Percentiles rank a stretch among this genome's conserved stretches.
These are phyloP conservation scores for Uronychia binucleata DNA, from an alignment of 73 alveolate species.

Conservation along the genomic window DNA sequence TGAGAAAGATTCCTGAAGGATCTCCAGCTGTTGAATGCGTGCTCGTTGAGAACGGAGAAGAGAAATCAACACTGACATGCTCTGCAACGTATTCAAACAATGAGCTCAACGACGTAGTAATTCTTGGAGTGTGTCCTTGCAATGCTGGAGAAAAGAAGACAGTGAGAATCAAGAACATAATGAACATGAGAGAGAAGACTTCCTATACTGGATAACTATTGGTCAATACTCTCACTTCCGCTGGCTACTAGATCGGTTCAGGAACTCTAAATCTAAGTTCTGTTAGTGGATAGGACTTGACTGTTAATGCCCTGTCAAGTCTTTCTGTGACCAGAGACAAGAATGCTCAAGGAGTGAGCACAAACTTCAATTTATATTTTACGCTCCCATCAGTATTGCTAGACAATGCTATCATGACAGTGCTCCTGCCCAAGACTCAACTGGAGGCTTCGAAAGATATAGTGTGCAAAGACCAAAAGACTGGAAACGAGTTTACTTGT, in stretches of 20 bases:
- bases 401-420: constrained; percentile 32
- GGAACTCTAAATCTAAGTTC: constrained; percentile 22
- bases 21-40: constrained; percentile 7
- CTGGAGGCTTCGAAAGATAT: background rate
- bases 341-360: constrained; percentile 41
- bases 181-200: constrained; percentile 28
- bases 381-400: constrained; percentile 45
- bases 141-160: constrained; percentile 31
- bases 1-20: background rate
- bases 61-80: constrained; percentile 11
- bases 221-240: constrained; percentile 11
- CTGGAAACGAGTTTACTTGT: background rate
- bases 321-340: constrained; percentile 41
- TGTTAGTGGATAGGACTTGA: constrained; percentile 22
- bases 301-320: constrained; percentile 18
- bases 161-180: constrained; percentile 52
- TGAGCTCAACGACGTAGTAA: background rate
- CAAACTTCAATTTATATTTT: constrained; percentile 31
- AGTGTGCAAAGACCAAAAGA: background rate
- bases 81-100: constrained; percentile 12
- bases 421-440: constrained; percentile 39
- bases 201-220: constrained; percentile 55
- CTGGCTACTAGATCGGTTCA: constrained; percentile 27
- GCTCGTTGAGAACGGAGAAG: background rate
- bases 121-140: constrained; percentile 27